Evolutionary conservation across 495 filamentous ascomycete genomes (phyloP).

Genomic region (Podospora anserina): DNA sequence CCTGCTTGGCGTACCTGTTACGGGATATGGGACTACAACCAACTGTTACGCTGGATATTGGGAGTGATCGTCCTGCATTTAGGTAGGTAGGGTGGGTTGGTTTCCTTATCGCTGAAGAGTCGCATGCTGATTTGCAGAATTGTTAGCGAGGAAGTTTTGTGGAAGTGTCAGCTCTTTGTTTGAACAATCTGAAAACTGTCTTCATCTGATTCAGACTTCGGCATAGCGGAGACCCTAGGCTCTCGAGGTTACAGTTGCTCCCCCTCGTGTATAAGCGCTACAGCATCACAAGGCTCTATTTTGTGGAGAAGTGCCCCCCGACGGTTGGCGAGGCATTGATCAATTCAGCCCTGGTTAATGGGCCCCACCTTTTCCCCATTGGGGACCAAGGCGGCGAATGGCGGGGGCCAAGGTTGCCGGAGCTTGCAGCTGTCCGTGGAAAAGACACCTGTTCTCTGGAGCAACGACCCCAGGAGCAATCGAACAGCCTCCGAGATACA

Average conservation of each 20-base stretch:
- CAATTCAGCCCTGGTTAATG: constrained; percentile 8
- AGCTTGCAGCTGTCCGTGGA: constrained; percentile 15
- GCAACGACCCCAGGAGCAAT: constrained; percentile 25
- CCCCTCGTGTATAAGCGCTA: not conserved
- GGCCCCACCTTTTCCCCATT: constrained; percentile 16
- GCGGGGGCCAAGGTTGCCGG: constrained; percentile 17
- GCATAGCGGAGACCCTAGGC: not conserved
- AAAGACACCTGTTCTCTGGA: constrained; percentile 37
- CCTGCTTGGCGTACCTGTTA: constrained; percentile 4
- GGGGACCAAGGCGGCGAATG: constrained; percentile 9
- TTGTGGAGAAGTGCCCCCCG: not conserved
- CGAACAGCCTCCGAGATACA: constrained; percentile 24
- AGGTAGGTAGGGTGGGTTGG: no score
- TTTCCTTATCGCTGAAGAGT: not conserved
- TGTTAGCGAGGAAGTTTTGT: not conserved
- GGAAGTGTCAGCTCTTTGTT: not conserved
- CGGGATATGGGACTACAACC: not conserved
- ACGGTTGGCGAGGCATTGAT: constrained; percentile 7
- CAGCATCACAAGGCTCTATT: not conserved
- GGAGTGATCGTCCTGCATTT: no score
- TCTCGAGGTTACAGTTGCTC: no score
- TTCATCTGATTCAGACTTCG: not conserved
- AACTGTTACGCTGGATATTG: not conserved
- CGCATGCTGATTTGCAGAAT: not conserved
- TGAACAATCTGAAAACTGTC: not conserved